Evolutionary conservation across 257 asterid genomes (phyloP).

Genomic region (Primulina huaijiensis): DNA sequence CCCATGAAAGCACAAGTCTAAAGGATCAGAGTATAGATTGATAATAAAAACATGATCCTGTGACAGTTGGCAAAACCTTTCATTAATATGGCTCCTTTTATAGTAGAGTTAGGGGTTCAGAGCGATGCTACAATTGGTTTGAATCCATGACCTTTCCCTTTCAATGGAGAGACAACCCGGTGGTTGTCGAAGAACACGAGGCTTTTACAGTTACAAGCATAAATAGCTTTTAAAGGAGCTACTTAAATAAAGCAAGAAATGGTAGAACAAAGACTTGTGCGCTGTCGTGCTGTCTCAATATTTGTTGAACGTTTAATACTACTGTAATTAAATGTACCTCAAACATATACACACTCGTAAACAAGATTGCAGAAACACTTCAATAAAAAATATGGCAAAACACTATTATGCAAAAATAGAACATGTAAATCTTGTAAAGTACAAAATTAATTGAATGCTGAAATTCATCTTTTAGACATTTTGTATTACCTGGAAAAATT

Average conservation of each 20-base stretch:
- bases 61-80: neutral
- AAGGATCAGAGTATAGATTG: neutral
- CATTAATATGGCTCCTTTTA: neutral
- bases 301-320: too few species aligned
- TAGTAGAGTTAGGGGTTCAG: neutral
- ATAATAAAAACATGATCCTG: neutral
- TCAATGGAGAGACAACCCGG: neutral
- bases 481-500: constrained; percentile 76
- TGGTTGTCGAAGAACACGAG: neutral
- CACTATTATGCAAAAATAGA: constrained; percentile 1
- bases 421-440: neutral
- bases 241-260: too few species aligned
- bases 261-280: too few species aligned
- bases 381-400: neutral
- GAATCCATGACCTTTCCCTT: neutral
- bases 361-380: neutral
- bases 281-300: too few species aligned
- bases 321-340: neutral
- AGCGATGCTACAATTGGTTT: neutral
- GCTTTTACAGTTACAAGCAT: neutral
- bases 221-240: neutral
- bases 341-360: neutral
- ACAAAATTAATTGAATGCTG: neutral
- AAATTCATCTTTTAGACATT: neutral
- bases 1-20: neutral